These are phyloP conservation scores for Stevia rebaudiana DNA, from an alignment of 140 eudicot genomes.

Conservation along the genomic window DNA sequence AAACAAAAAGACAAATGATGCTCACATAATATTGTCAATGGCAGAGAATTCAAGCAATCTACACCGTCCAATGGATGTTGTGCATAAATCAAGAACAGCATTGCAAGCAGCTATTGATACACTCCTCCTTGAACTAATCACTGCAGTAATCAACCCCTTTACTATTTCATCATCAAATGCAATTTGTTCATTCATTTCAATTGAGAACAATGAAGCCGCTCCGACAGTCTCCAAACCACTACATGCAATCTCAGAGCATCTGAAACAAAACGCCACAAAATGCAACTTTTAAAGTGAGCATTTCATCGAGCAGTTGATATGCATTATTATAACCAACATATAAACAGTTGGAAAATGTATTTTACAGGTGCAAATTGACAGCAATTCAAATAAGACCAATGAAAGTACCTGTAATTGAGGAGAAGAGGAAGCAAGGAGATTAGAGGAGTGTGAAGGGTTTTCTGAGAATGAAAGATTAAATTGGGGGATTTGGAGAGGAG, in stretches of 20 bases:
- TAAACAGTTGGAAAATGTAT: background rate
- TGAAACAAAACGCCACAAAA: conserved; percentile 7
- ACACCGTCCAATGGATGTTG: conserved; percentile 46
- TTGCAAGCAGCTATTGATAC: conserved; percentile 52
- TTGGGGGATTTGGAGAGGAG: conserved; percentile 33
- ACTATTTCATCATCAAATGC: conserved; percentile 55
- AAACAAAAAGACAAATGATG: conserved; percentile 9
- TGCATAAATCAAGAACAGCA: conserved; percentile 61
- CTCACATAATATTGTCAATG: conserved; percentile 63
- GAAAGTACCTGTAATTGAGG: conserved; percentile 38
- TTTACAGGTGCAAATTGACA: background rate
- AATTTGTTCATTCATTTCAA: conserved; percentile 65
- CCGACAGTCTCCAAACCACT: conserved; percentile 48
- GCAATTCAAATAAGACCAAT: too few species aligned
- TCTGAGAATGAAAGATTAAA: background rate
- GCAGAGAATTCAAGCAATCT: conserved; percentile 44
- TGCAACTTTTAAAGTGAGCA: background rate
- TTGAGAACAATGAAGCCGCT: conserved; percentile 50
- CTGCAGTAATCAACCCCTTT: conserved; percentile 39
- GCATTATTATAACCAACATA: conserved; percentile 1
- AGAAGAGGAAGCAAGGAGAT: conserved; percentile 46
- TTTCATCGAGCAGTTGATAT: conserved; percentile 23
- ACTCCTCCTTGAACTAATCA: conserved; percentile 30
- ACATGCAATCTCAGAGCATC: conserved; percentile 37
- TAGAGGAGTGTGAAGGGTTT: conserved; percentile 25